phyloP scores from a whole-genome alignment of 495 filamentous ascomycete species.

The Penicillium goetzii region DNA sequence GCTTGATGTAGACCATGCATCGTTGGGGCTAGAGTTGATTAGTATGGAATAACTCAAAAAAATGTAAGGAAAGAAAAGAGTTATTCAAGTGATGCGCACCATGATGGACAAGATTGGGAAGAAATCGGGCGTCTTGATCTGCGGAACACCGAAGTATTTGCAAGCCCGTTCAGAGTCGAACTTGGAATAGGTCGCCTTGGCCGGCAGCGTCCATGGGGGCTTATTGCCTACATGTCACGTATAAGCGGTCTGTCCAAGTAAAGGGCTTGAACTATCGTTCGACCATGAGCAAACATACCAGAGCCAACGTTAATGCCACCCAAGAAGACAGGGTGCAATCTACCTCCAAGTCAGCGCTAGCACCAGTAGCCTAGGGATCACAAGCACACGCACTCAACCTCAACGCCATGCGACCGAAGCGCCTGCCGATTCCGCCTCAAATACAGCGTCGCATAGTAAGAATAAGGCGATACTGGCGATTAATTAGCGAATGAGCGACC shows the following conservation, averaged over 20 bases:
- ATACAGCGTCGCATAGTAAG: slow-evolving; percentile 64
- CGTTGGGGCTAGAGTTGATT: slow-evolving; percentile 59
- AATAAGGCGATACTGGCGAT: slow-evolving; percentile 68
- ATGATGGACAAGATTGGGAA: slow-evolving; percentile 57
- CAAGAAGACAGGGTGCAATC: slow-evolving; percentile 72
- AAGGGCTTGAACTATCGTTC: not conserved
- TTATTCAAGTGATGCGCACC: slow-evolving; percentile 21
- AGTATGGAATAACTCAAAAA: not conserved
- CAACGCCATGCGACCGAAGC: slow-evolving; percentile 59
- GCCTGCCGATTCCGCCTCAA: slow-evolving; percentile 56
- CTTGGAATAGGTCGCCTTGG: slow-evolving; percentile 61
- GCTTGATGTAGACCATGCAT: slow-evolving; percentile 66
- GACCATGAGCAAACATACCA: slow-evolving; percentile 44
- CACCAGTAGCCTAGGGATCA: not conserved
- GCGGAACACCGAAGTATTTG: slow-evolving; percentile 54
- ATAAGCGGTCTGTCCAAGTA: not conserved
- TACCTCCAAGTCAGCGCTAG: slow-evolving; percentile 31
- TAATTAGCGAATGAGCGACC: slow-evolving; percentile 5
- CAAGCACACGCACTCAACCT: slow-evolving; percentile 58
- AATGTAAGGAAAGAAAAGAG: not conserved
- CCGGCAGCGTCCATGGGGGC: slow-evolving; percentile 71
- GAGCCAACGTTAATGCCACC: slow-evolving; percentile 69
- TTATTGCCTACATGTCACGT: slow-evolving; percentile 59
- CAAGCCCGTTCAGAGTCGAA: slow-evolving; percentile 61
- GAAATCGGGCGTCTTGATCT: slow-evolving; percentile 48